Percentiles rank a stretch among this genome's conserved stretches.
Evolutionary conservation across 495 filamentous ascomycete species (phyloP).

Genomic region (Penicillium subrubescens): DNA sequence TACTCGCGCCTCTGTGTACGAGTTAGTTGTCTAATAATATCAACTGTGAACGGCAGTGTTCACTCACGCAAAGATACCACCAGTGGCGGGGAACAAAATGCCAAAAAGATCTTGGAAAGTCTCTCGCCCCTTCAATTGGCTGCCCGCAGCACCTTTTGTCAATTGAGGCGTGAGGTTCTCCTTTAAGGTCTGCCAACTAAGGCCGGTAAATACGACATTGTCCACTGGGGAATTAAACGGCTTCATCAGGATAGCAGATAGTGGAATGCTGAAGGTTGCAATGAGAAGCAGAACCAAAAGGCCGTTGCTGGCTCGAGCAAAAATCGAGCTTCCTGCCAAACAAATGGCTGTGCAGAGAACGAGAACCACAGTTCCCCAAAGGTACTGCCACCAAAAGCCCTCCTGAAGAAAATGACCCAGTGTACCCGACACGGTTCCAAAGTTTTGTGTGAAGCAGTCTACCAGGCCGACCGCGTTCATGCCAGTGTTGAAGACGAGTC

Average conservation of each 20-base stretch:
- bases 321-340: constrained; percentile 77
- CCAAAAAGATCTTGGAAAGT: constrained; percentile 85
- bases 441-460: constrained; percentile 78
- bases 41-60: not conserved
- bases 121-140: constrained; percentile 64
- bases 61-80: constrained; percentile 66
- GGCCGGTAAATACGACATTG: constrained; percentile 75
- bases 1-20: constrained; percentile 68
- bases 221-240: constrained; percentile 64
- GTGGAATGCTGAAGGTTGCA: constrained; percentile 79
- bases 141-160: constrained; percentile 67
- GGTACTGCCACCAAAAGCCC: constrained; percentile 77
- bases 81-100: constrained; percentile 84
- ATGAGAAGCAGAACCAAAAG: constrained; percentile 73
- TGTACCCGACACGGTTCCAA: constrained; percentile 61
- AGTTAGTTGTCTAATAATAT: constrained; percentile 20
- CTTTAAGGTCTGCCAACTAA: constrained; percentile 66
- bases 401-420: constrained; percentile 65
- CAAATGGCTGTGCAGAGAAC: constrained; percentile 76
- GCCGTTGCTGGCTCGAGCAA: constrained; percentile 77
- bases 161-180: constrained; percentile 72
- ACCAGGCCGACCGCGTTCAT: constrained; percentile 88
- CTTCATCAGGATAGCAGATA: constrained; percentile 66
- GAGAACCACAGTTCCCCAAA: constrained; percentile 74
- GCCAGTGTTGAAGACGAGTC: constrained; percentile 81